These are phyloP conservation scores for Thielaviopsis musarum DNA, from an alignment of 2,329 filamentous ascomycete species.

Conservation along the genomic window DNA sequence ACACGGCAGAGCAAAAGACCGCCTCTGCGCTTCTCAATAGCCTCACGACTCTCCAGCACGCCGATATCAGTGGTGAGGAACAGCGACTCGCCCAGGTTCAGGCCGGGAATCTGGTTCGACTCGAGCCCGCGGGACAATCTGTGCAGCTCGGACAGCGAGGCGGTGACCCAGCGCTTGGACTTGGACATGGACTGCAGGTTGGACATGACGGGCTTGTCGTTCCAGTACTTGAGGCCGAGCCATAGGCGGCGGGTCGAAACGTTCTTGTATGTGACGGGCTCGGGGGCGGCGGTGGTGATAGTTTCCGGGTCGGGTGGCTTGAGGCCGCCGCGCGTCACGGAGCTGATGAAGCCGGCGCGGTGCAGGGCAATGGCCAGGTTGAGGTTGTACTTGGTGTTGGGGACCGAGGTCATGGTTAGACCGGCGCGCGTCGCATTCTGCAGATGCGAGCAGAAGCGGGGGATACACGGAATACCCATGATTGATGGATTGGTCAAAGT, in stretches of 20 bases:
- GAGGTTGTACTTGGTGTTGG: conserved; percentile 62
- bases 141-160: conserved; percentile 44
- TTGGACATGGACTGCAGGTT: conserved; percentile 52
- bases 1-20: conserved; percentile 63
- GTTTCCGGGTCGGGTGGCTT: conserved; percentile 32
- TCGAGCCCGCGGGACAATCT: conserved; percentile 52
- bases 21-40: conserved; percentile 63
- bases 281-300: conserved; percentile 30
- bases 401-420: conserved; percentile 68
- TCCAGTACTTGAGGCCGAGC: conserved; percentile 82
- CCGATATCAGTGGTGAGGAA: conserved; percentile 65
- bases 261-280: conserved; percentile 50
- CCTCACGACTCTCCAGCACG: conserved; percentile 67
- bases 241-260: conserved; percentile 61
- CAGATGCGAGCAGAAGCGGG: conserved; percentile 74
- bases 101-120: conserved; percentile 47
- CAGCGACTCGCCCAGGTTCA: conserved; percentile 68
- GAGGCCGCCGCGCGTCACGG: conserved; percentile 55
- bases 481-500: neutral
- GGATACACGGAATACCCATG: conserved; percentile 45
- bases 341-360: conserved; percentile 64
- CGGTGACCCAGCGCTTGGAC: conserved; percentile 54
- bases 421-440: conserved; percentile 78
- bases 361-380: conserved; percentile 60
- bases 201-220: conserved; percentile 60